phyloP scores from a whole-genome alignment of 768 basidiomycete species.

The Boletus tomentosulus region DNA sequence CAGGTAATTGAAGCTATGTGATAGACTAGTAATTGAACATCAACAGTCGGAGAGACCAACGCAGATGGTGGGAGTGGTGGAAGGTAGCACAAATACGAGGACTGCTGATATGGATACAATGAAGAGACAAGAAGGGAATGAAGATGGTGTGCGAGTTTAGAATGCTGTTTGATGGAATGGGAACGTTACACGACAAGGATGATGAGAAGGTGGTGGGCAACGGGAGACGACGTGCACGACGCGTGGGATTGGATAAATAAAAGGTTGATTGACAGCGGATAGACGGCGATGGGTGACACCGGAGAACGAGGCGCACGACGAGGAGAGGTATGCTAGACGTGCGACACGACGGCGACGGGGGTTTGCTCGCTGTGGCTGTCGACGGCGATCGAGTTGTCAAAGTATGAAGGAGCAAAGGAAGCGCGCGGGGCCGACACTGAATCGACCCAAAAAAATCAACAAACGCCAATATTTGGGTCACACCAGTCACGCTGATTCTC shows the following conservation, averaged over 20 bases:
- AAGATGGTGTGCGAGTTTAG: conserved; percentile 22
- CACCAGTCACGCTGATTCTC: conserved; percentile 31
- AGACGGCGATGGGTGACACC: conserved; percentile 23
- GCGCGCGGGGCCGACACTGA: conserved; percentile 43
- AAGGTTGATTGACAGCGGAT: conserved; percentile 17
- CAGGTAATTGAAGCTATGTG: conserved; percentile 26
- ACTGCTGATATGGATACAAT: conserved; percentile 44
- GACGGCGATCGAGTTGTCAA: conserved; percentile 46
- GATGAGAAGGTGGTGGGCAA: conserved; percentile 17
- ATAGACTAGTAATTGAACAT: conserved; percentile 36
- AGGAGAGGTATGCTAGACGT: conserved; percentile 24
- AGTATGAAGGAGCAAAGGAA: conserved; percentile 42
- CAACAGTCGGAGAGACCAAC: conserved; percentile 38
- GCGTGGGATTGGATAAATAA: conserved; percentile 41
- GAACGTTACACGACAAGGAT: conserved; percentile 27
- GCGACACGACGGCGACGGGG: conserved; percentile 37
- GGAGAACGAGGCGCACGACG: conserved; percentile 20
- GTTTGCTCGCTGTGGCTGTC: conserved; percentile 43
- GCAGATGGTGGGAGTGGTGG: conserved; percentile 27
- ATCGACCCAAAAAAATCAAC: conserved; percentile 36
- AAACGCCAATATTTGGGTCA: conserved; percentile 39
- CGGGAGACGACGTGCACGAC: conserved; percentile 42
- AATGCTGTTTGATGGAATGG: conserved; percentile 27
- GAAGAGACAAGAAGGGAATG: conserved; percentile 27
- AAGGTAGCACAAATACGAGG: conserved; percentile 33